phyloP scores from a whole-genome alignment of 192 early-diverging fungal genomes.

The Dissophora globulifera region DNA sequence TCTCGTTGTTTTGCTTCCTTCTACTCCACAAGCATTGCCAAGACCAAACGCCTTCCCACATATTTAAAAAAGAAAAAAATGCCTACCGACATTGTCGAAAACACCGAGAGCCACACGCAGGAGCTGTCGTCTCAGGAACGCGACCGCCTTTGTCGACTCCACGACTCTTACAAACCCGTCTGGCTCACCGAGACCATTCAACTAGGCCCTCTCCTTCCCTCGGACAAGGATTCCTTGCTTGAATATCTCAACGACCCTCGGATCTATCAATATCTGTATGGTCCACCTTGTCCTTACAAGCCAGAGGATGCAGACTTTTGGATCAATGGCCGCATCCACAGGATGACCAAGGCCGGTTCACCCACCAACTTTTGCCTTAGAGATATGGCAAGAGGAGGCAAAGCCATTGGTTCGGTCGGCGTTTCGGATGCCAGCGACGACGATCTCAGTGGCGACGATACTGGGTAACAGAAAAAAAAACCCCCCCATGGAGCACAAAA shows the following conservation, averaged over 20 bases:
- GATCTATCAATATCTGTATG: slow-evolving; percentile 19
- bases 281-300: slow-evolving; percentile 34
- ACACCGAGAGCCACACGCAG: too few species aligned
- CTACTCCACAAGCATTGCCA: too few species aligned
- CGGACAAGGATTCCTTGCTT: slow-evolving; percentile 19
- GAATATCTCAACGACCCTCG: slow-evolving; percentile 24
- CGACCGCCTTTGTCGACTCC: not conserved
- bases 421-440: slow-evolving; percentile 22
- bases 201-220: slow-evolving; percentile 9
- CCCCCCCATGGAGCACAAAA: not conserved
- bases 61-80: too few species aligned
- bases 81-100: not conserved
- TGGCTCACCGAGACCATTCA: slow-evolving; percentile 42
- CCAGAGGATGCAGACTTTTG: slow-evolving; percentile 26
- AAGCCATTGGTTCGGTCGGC: slow-evolving; percentile 15
- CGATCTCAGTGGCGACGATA: slow-evolving; percentile 26
- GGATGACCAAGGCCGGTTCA: slow-evolving; percentile 23
- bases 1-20: too few species aligned
- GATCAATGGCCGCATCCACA: slow-evolving; percentile 10
- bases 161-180: slow-evolving; percentile 19
- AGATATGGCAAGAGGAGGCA: slow-evolving; percentile 35
- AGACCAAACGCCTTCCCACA: too few species aligned
- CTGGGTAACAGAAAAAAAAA: slow-evolving; percentile 23
- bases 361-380: slow-evolving; percentile 11
- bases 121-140: slow-evolving; percentile 16